Evolutionary conservation across 139 green algal genomes (phyloP).

Genomic region (Coccomyxa sp.): DNA sequence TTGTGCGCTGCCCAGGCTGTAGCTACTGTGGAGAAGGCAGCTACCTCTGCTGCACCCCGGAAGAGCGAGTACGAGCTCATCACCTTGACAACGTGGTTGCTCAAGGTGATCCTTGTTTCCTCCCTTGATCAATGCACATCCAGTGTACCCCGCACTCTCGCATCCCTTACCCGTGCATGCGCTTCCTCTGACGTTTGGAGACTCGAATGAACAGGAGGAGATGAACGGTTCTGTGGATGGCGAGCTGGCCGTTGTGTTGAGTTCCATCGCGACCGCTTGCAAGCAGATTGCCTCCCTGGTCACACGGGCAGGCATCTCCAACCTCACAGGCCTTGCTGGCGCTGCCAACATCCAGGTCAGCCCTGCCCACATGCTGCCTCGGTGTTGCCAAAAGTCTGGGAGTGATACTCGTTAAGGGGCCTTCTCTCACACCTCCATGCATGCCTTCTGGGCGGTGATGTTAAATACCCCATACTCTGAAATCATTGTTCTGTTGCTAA

Average conservation of each 20-base stretch:
- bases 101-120: conserved; percentile 47
- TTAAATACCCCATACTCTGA: too few relatives aligned
- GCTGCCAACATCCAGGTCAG: conserved; percentile 45
- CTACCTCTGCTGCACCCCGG: neutral
- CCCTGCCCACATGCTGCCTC: conserved; percentile 6
- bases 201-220: conserved; percentile 54
- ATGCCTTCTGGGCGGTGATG: too few relatives aligned
- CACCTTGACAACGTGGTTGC: conserved; percentile 83
- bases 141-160: neutral
- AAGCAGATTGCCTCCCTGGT: conserved; percentile 98
- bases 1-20: neutral
- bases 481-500: too few relatives aligned
- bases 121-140: neutral
- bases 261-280: conserved; percentile 90
- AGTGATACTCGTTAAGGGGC: too few relatives aligned
- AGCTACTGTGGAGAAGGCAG: neutral
- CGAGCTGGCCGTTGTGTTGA: conserved; percentile 92
- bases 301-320: conserved; percentile 83
- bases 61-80: conserved; percentile 54
- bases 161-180: neutral
- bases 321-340: conserved; percentile 83
- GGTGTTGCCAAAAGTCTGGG: too few relatives aligned
- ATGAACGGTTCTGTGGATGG: conserved; percentile 76
- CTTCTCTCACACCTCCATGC: too few relatives aligned
- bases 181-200: neutral